Base-by-base conservation (phyloP, 2,329 filamentous ascomycete genomes). In the Phialophora expanda region DNA sequence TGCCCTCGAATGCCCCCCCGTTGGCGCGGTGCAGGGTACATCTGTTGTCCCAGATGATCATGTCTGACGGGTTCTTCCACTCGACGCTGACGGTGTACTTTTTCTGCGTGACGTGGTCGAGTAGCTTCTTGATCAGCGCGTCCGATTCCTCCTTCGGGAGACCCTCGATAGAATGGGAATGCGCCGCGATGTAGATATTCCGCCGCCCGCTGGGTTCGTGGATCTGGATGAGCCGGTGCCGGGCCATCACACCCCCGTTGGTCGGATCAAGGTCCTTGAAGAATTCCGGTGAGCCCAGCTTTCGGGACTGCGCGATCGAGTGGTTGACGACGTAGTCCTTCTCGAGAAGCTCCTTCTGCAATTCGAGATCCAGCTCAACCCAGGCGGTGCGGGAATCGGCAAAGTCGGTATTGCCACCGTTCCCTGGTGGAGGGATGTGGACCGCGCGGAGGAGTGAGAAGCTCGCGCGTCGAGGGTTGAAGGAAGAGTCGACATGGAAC, bases 31-130 rank as follows among this genome's bases (percentile, higher is more conserved):
- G 85, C 77, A 87, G 78, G 11, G 83, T 81, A 59, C 78, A 81
- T 0, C 82, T 82, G 72, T 88, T 88, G 70, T 88, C 86, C 86
- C 86, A 88, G 26, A 85, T 79, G 24, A 87, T 74, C 66, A 87
- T 59, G 71, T 87, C 85, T 0, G 82, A 79, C 0, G 75, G 71
- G 3, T 80, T 70, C 26, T 80, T 69, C 85, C 85, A 87, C 44
- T 76, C 73, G 3, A 86, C 77, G 4, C 75, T 77, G 12, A 81
- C 65, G 0, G 78, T 74, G 69, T 84, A 83, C 70, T 83, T 82
- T 1, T 78, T 73, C 74, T 83, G 80, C 4, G 78, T 81, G 0
- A 78, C 80, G 71, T 85, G 83, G 1, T 71, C 71, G 48, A 82
- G 68, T 41, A 82, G 67, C 14, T 73, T 72, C 30, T 74, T 70